Percentiles rank a stretch among this genome's conserved stretches.
Conservation (phyloP, 2,329 filamentous ascomycete genomes). For the Penicillium brevicompactum region DNA sequence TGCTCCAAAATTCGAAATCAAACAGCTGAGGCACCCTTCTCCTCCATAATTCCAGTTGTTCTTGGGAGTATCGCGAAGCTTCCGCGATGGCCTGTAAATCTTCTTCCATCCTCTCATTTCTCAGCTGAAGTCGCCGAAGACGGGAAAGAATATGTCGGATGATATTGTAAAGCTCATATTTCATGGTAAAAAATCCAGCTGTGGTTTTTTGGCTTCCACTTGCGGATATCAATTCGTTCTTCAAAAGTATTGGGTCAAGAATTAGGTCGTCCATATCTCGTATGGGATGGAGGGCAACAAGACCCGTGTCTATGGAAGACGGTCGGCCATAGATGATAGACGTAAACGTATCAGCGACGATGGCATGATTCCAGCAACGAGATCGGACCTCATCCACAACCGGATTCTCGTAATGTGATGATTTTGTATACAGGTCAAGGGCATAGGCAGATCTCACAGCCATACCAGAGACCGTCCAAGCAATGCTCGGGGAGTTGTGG, state of each 20-base stretch:
- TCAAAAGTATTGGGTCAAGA: conserved; percentile 2
- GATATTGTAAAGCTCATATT: conserved; percentile 31
- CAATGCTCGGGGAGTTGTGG: conserved; percentile 22
- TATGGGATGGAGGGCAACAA: conserved; percentile 24
- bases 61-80: conserved; percentile 7
- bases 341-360: conserved; percentile 31
- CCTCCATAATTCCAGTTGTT: conserved; percentile 1
- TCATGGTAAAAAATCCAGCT: conserved; percentile 27
- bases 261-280: conserved; percentile 27
- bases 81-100: conserved; percentile 12
- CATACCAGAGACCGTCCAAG: conserved; percentile 24
- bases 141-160: conserved; percentile 29
- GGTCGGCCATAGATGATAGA: conserved; percentile 34
- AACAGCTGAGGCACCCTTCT: conserved; percentile 2
- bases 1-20: conserved; percentile 12
- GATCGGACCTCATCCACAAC: conserved; percentile 28
- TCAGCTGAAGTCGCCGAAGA: conserved; percentile 25
- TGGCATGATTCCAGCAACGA: conserved; percentile 35
- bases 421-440: conserved; percentile 19
- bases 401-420: conserved; percentile 1
- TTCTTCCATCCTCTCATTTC: conserved; percentile 3
- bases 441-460: conserved; percentile 22
- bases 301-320: conserved; percentile 29
- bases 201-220: conserved; percentile 2
- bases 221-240: conserved; percentile 16